Evolutionary conservation across 371 early-diverging fungal species (phyloP), one percentile per base, ranked within the genome.

Genomic region (Zychaea mexicana): DNA sequence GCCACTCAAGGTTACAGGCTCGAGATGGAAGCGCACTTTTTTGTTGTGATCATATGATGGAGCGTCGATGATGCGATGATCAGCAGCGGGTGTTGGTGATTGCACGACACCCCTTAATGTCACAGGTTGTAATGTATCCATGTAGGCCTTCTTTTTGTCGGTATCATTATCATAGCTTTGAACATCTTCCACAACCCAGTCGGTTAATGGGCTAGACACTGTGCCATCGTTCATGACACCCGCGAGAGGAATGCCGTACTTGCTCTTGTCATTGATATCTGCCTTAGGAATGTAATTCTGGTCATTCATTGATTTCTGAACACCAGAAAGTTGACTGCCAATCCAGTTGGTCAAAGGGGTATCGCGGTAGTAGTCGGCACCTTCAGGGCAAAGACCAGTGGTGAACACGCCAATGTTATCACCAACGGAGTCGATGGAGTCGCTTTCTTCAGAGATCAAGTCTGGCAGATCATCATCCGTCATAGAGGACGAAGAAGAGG

Each of bases 321-420:
- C 56, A 56, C 56, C 56, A 21, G 56, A 33, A 21, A 56, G 56
- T 56, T 49, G 49, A 10, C 36, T 21, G 5, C 56, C 56, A 36
- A 56, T 56, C 63, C 55, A 62, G 36, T 62, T 32, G 9, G 54
- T 62, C 13, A 21, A 17, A 6, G 63, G 63, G 2, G 38, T 38
- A 46, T 62, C 63, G 9, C 46, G 46, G 31, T 62, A 62, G 46
- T 45, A 62, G 42, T 53, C 57, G 5, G 27, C 56, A 30, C 63
- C 63, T n/a, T 62, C 63, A 32, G 63, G 63, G n/a, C 55, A 28
- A 4, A 62, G 17, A 46, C 63, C 63, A 15, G 46, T 12, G 13
- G 42, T 42, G 1, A 62, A 19, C 15, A 27, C 17, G 15, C 24
- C 26, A 5, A 32, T 27, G 8, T 15, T 27, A 22, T 49, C 22